Conservation (phyloP, 1,284 basidiomycete genomes). For the Thelephora terrestris region DNA sequence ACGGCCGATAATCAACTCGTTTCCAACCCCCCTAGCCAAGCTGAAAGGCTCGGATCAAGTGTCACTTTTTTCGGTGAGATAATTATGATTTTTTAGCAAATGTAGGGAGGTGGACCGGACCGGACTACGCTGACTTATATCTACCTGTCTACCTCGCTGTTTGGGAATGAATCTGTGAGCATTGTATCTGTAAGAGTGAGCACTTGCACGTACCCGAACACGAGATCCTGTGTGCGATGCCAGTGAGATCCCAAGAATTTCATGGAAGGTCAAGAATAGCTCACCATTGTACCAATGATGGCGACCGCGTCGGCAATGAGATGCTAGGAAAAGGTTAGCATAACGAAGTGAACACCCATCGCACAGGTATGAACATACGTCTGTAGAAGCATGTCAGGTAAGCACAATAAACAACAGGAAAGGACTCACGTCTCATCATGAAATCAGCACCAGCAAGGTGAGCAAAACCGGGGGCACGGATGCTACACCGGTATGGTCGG, state of each 20-base stretch:
- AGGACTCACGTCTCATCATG: conserved; percentile 77
- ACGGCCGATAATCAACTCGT: no score
- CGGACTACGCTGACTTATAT: neutral
- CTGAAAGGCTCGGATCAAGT: no score
- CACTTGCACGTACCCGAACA: conserved; percentile 60
- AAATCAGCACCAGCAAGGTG: conserved; percentile 90
- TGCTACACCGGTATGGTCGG: conserved; percentile 90
- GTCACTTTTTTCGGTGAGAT: no score
- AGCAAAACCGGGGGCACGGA: conserved; percentile 89
- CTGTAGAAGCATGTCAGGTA: conserved; percentile 24
- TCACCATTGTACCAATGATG: conserved; percentile 89
- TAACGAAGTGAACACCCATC: neutral
- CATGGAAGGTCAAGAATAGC: conserved; percentile 15
- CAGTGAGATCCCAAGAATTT: conserved; percentile 10
- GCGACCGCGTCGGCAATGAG: conserved; percentile 89
- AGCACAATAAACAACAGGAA: conserved; percentile 2
- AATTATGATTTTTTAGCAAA: no score
- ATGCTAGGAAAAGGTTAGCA: conserved; percentile 44
- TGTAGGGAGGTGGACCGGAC: no score
- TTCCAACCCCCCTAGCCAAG: no score
- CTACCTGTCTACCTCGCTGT: conserved; percentile 35
- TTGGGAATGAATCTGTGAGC: conserved; percentile 3
- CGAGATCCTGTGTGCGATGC: conserved; percentile 38
- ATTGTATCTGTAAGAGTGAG: conserved; percentile 2
- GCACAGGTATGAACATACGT: conserved; percentile 33